Evolutionary conservation across 2,329 filamentous ascomycete genomes (phyloP).

Genomic region (Apiospora hydei): DNA sequence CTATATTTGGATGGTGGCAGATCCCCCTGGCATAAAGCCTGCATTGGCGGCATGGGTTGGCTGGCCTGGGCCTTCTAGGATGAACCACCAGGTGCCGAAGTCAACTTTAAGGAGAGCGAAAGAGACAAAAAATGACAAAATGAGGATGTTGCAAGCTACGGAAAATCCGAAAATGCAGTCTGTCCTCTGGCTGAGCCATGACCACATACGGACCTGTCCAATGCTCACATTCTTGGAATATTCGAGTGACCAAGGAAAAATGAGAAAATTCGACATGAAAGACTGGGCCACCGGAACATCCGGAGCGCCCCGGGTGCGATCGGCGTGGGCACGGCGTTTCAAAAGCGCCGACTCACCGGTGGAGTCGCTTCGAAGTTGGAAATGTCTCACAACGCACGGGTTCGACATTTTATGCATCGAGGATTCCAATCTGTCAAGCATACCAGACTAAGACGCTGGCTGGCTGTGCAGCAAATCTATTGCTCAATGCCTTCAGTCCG

Average conservation of each 20-base stretch:
- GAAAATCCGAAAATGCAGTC: background rate
- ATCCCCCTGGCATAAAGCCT: conserved; percentile 18
- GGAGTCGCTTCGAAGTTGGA: conserved; percentile 2
- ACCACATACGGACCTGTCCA: background rate
- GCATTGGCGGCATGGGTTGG: background rate
- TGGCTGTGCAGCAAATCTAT: conserved; percentile 8
- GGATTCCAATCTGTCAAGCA: background rate
- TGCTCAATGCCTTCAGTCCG: conserved; percentile 4
- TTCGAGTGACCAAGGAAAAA: background rate
- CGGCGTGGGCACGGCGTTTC: conserved; percentile 20
- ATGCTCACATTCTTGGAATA: background rate
- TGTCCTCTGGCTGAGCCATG: conserved; percentile 6
- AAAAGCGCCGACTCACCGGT: conserved; percentile 11
- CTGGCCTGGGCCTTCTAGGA: background rate
- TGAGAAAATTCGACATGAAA: conserved; percentile 6
- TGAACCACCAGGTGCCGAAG: conserved; percentile 15
- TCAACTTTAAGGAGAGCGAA: background rate
- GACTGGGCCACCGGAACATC: conserved; percentile 9
- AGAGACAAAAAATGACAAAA: background rate
- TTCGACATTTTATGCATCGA: conserved; percentile 16
- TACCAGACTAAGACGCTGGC: background rate
- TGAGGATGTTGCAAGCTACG: background rate
- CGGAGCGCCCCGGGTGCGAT: conserved; percentile 13
- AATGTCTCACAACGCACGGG: conserved; percentile 18
- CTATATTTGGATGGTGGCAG: conserved; percentile 18